Conservation (phyloP, 805 yeast genomes). For the Saturnispora zaruensis region DNA sequence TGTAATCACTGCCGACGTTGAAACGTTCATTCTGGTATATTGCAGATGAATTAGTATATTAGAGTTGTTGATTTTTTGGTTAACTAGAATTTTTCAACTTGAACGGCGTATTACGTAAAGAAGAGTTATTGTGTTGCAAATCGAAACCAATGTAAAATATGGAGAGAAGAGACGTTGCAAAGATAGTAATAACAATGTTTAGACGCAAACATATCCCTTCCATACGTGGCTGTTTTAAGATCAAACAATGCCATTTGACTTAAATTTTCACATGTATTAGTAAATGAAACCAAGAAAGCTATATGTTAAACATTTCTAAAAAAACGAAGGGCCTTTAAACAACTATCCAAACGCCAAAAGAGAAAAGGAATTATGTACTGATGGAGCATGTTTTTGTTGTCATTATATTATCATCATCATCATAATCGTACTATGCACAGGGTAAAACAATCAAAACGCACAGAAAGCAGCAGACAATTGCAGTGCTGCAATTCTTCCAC, state of each 20-base stretch:
- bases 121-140: no score
- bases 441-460: neutral
- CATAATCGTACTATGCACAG: conserved; percentile 1
- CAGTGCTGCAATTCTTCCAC: neutral
- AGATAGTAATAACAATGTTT: no score
- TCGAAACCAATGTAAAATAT: no score
- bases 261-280: neutral
- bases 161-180: neutral
- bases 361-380: neutral
- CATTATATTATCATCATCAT: neutral
- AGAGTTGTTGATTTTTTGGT: neutral
- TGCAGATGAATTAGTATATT: neutral
- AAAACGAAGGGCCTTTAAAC: neutral
- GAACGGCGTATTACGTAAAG: neutral
- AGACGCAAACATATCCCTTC: no score
- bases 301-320: neutral
- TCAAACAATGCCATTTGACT: no score
- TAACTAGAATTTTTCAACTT: neutral
- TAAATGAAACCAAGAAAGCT: neutral
- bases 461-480: neutral
- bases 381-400: neutral
- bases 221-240: no score
- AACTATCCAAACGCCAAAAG: neutral
- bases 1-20: conserved; percentile 81
- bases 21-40: conserved; percentile 56